Percentiles rank a stretch among this genome's conserved stretches.
Evolutionary conservation across 495 filamentous ascomycete genomes (phyloP).

Genomic region (Halenospora varia): DNA sequence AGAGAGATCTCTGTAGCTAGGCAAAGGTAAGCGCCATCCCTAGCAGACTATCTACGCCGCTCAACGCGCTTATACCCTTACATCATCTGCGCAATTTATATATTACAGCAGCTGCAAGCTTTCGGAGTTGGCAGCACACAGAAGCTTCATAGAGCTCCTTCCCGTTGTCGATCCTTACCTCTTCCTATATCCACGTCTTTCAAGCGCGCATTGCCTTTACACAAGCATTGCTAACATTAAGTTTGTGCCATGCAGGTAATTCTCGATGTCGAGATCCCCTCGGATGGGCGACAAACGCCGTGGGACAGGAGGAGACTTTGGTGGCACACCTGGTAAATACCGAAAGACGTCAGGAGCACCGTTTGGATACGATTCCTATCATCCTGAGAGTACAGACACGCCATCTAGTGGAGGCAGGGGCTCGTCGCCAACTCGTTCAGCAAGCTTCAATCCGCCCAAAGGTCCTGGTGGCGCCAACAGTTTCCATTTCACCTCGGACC

Average conservation of each 20-base stretch:
- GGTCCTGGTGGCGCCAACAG: background rate
- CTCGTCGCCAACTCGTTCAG: background rate
- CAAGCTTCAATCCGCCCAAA: too few relatives aligned
- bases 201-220: too few relatives aligned
- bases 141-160: background rate
- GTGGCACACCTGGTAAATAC: background rate
- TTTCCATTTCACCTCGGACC: background rate
- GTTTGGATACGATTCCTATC: background rate
- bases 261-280: background rate
- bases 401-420: background rate
- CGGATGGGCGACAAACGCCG: background rate
- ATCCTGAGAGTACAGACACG: background rate
- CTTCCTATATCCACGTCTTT: background rate
- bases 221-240: background rate
- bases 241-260: background rate
- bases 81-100: background rate
- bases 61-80: background rate
- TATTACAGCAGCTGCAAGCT: too few relatives aligned
- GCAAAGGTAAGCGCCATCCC: background rate
- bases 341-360: background rate
- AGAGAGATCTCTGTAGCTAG: background rate
- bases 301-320: background rate
- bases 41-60: background rate
- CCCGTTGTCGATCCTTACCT: background rate
- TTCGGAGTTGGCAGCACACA: too few relatives aligned